Base-by-base conservation (phyloP, 495 filamentous ascomycete genomes). In the Aspergillus wentii region DNA sequence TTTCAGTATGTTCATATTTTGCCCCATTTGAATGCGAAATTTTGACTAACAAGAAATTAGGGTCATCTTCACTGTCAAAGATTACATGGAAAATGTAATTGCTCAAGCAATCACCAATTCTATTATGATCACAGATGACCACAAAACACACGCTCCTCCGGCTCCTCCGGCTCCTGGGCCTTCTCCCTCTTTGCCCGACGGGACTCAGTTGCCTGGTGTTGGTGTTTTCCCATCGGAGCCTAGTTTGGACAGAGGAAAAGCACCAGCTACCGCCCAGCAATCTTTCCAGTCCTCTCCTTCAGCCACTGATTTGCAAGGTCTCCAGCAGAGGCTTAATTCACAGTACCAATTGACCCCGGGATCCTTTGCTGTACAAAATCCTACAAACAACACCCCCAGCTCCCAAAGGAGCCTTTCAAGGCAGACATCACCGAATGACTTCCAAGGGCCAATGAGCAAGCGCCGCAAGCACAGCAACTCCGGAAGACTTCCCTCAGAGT, bases 121-220 rank as follows among this genome's bases (percentile, higher is more conserved):
- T 1, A 92, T 95, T 38, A 83, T 95, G 73, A 95, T 97, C 49
- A 96, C 91, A 1, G 91, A 97, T 59, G 90, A 97, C 55, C 91
- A 97, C 64, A 97, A 97, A 59, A 90, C 87, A 3, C 81, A 85
- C 41, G 62, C 72, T 28, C 62, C 72, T 40, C 40, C 66, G 16
- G 57, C 66, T 25, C 46, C 65, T 36, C 56, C 60, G 1, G 51
- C 49, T 11, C 45, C 63, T 19, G 52, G 56, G 3, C 61, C 61
- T 25, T 64, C 58, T 2, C 57, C 62, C 9, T 55, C 64, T 30
- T 40, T 69, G 20, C 47, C 64, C 17, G 69, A 72, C 51, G 61
- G 61, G 17, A 62, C 60, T 25, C 59, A 63, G 28, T 38, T 74
- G 16, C 68, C 69, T 13, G 69, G 66, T 26, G 59, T 63, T 43